phyloP scores from a whole-genome alignment of 1,284 basidiomycete species.

The Ceratobasidium sp. region DNA sequence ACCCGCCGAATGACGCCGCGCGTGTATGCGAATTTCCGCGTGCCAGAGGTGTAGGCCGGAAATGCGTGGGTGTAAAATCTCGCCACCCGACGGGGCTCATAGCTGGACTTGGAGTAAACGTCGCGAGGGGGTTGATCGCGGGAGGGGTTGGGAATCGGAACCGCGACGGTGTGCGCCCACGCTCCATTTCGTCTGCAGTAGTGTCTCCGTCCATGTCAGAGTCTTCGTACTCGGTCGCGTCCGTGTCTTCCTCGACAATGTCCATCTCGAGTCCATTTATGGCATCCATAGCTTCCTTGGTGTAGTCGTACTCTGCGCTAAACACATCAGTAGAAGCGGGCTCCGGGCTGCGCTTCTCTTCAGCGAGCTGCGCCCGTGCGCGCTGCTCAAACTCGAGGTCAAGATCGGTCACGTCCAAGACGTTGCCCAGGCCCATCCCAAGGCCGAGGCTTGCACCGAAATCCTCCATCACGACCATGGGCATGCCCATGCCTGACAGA shows the following conservation, averaged over 20 bases:
- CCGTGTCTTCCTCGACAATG: conserved; percentile 23
- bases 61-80: conserved; percentile 39
- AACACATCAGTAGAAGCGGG: conserved; percentile 13
- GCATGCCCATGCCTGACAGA: conserved; percentile 39
- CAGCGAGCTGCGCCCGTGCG: conserved; percentile 34
- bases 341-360: conserved; percentile 35
- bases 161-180: conserved; percentile 29
- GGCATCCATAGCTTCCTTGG: conserved; percentile 30
- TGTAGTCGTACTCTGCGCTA: conserved; percentile 21
- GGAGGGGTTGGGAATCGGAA: conserved; percentile 39
- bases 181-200: conserved; percentile 37
- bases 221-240: conserved; percentile 42
- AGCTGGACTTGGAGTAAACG: conserved; percentile 30
- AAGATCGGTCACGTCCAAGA: conserved; percentile 32
- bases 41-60: conserved; percentile 15
- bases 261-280: conserved; percentile 31
- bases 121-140: conserved; percentile 35
- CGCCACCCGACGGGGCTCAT: conserved; percentile 29
- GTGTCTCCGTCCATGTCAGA: conserved; percentile 36
- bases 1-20: conserved; percentile 35
- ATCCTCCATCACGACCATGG: conserved; percentile 41
- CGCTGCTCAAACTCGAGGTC: conserved; percentile 39
- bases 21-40: conserved; percentile 23
- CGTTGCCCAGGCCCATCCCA: conserved; percentile 19
- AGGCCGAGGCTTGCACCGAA: conserved; percentile 24